Percentiles rank a stretch among this genome's conserved stretches.
Conservation (phyloP, 1,139 yeast genomes). For the Geotrichum siamense region DNA sequence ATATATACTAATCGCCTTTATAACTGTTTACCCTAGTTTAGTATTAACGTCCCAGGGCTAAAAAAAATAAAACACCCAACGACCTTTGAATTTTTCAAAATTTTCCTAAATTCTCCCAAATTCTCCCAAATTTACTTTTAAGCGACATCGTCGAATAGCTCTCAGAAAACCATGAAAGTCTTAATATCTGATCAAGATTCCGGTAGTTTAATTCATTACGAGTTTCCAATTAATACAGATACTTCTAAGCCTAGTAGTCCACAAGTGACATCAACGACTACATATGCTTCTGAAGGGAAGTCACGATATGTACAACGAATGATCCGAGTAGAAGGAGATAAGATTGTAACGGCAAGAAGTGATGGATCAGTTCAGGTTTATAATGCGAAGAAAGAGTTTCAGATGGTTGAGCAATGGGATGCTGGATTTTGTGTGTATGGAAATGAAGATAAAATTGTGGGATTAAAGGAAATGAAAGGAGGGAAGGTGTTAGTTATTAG, state of each 20-base stretch:
- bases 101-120: too few relatives aligned
- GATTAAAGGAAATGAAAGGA: constrained; percentile 13
- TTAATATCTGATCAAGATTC: constrained; percentile 36
- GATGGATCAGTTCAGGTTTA: constrained; percentile 19
- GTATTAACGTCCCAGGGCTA: too few relatives aligned
- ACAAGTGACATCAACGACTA: constrained; percentile 25
- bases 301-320: constrained; percentile 19
- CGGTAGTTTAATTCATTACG: constrained; percentile 21
- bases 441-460: constrained; percentile 16
- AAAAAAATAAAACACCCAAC: too few relatives aligned
- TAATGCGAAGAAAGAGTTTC: not conserved
- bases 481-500: constrained; percentile 14
- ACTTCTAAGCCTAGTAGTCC: constrained; percentile 30
- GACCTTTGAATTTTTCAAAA: too few relatives aligned
- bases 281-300: constrained; percentile 27
- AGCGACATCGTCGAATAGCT: too few relatives aligned
- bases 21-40: too few relatives aligned
- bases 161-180: constrained; percentile 35
- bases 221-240: constrained; percentile 23
- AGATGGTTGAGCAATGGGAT: constrained; percentile 6
- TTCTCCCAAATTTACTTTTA: too few relatives aligned
- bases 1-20: too few relatives aligned
- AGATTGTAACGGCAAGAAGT: constrained; percentile 14
- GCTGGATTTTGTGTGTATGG: constrained; percentile 7
- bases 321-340: not conserved